A percentile compares a stretch with the other conserved stretches of the same genome.
These are phyloP conservation scores for Rhododendron vialii DNA, from an alignment of 148 eudicot genomes.

Conservation along the genomic window DNA sequence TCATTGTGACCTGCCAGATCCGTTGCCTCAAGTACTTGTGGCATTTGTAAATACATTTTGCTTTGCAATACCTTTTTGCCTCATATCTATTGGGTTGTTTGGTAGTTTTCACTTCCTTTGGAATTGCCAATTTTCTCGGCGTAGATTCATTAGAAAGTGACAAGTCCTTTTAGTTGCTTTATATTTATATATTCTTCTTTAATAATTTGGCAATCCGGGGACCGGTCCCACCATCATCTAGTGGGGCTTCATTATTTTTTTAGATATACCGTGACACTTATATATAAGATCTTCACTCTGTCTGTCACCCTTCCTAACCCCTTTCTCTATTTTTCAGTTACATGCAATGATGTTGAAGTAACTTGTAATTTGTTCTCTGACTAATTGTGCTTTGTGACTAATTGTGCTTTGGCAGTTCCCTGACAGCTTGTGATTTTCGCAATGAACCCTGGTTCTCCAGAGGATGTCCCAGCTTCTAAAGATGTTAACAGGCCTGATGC, in stretches of 20 bases:
- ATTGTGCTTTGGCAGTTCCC: conserved; percentile 5
- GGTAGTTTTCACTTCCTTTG: neutral
- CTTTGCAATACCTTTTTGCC: neutral
- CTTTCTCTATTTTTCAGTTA: neutral
- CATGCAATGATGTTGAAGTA: neutral
- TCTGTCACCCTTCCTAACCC: neutral
- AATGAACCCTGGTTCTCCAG: conserved; percentile 39
- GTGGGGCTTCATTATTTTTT: neutral
- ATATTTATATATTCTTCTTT: neutral
- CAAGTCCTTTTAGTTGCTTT: neutral
- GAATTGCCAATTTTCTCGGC: neutral
- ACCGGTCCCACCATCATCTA: neutral
- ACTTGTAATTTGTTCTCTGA: neutral
- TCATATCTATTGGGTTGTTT: neutral
- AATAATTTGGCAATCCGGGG: neutral
- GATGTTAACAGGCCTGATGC: conserved; percentile 14
- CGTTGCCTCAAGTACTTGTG: neutral
- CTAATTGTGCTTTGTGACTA: conserved; percentile 4
- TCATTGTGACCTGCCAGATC: neutral
- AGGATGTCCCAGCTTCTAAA: conserved; percentile 16
- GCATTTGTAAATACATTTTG: neutral
- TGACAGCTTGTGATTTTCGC: conserved; percentile 9
- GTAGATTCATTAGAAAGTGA: neutral
- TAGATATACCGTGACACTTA: neutral
- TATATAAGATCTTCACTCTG: neutral